Base-by-base conservation (phyloP, 2,329 filamentous ascomycete species). In the Phoma herbarum region DNA sequence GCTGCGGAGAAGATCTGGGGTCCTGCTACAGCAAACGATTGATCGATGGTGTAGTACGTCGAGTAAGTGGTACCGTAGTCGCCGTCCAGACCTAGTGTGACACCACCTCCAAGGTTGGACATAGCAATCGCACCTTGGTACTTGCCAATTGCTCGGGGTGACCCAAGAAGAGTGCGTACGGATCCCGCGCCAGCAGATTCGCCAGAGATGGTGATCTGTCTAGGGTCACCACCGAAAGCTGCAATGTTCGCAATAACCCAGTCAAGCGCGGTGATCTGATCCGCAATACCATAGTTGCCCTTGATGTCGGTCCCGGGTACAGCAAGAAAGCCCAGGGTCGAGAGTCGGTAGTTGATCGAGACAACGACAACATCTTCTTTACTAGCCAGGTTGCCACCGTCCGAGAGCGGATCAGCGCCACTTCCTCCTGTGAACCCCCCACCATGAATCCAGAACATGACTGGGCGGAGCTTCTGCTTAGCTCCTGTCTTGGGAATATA, bases 51-150 rank as follows among this genome's bases (percentile, higher is more conserved):
- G 64, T 83, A 83, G 74, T 88, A 88, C 23, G 81, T 79, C 11
- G 83, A 85, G 70, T 87, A 88, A 0, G 83, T 82, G 0, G 82
- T 84, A 11, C 84, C 85, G 57, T 87, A 87, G 66, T 84, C 80
- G n/a, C 84, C 82, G 1, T 74, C 78, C 2, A 84, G 80, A 1
- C 85, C 85, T 2, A 86, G 79, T 0, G 82, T 82, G 26, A 85
- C 83, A 25, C 86, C 84, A 8, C 85, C 84, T 22, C 84, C 84
- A 0, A 85, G 75, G 55, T 85, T 85, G 0, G 82, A 82, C 75
- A 84, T 78, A 0, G 80, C 76, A 4, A 84, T 74, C 1, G 79
- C 82, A 9, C 80, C 80, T 59, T 81, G 78, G 49, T 78, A 82
- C 41, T 82, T 79, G 2, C 78, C 76, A 45, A 82, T 82, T 7